A percentile compares a stretch with the other conserved stretches of the same genome.
Evolutionary conservation across 352 stramenopile species (phyloP).

Genomic region (Thalassiosira livingstoniorum): DNA sequence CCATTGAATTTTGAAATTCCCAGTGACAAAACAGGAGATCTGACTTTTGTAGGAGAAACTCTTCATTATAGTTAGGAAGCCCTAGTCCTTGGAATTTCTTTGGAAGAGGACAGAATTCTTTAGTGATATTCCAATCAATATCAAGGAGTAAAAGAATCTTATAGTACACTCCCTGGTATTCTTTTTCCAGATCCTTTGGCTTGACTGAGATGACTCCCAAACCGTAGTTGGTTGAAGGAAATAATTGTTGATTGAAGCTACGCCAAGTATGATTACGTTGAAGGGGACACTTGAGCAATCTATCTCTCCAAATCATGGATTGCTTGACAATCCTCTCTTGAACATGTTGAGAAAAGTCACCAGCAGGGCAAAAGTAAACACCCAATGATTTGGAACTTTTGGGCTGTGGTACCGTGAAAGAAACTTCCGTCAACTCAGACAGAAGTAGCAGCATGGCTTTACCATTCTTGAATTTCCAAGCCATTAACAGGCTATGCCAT

Average conservation of each 20-base stretch:
- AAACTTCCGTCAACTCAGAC: background rate
- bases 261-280: background rate
- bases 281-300: background rate
- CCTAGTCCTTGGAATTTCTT: constrained; percentile 28
- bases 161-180: background rate
- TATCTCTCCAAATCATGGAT: constrained; percentile 2
- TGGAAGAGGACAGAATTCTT: background rate
- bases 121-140: background rate
- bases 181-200: background rate
- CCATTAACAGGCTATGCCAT: constrained; percentile 20
- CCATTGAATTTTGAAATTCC: background rate
- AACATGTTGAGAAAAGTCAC: background rate
- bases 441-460: background rate
- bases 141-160: background rate
- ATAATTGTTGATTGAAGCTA: background rate
- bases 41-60: constrained; percentile 8
- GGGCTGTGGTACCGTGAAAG: constrained; percentile 31
- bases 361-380: constrained; percentile 7
- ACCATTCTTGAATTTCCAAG: constrained; percentile 31
- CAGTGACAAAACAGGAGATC: constrained; percentile 3
- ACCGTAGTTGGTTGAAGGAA: background rate
- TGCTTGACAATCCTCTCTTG: constrained; percentile 7
- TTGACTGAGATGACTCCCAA: background rate
- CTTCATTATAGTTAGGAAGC: constrained; percentile 22
- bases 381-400: constrained; percentile 27